A percentile compares a stretch with the other conserved stretches of the same genome.
These are phyloP conservation scores for Fraxinus albicans DNA, from an alignment of 305 asterid genomes.

Conservation along the genomic window DNA sequence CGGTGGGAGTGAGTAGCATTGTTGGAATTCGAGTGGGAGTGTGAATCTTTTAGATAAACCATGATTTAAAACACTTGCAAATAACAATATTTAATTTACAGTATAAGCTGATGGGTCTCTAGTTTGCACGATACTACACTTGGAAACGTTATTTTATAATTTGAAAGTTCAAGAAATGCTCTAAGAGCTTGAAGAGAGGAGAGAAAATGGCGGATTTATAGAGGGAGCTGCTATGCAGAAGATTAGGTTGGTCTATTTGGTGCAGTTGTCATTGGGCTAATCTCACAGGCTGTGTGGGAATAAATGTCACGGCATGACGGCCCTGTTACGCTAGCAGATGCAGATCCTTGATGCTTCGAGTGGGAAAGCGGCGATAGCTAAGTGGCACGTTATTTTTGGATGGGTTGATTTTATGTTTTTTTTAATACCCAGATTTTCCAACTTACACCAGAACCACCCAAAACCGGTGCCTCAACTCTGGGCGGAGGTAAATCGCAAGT, in stretches of 20 bases:
- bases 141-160: background rate
- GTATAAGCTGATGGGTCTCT: background rate
- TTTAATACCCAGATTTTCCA: no score
- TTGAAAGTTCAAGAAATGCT: background rate
- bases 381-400: no score
- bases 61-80: constrained; percentile 6
- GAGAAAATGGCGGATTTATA: background rate
- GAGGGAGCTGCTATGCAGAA: background rate
- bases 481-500: no score
- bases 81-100: background rate
- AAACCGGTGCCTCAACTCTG: no score
- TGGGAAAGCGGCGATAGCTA: background rate
- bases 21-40: constrained; percentile 17
- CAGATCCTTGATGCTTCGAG: background rate
- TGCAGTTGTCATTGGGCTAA: background rate
- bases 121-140: background rate
- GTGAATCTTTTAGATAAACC: constrained; percentile 38
- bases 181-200: background rate
- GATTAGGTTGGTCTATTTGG: background rate
- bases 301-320: background rate
- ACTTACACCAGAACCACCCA: no score
- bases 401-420: no score
- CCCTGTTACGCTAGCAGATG: background rate
- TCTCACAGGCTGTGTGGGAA: background rate
- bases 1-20: constrained; percentile 9